A percentile compares a stretch with the other conserved stretches of the same genome.
phyloP scores from a whole-genome alignment of 2,329 filamentous ascomycete genomes.

The Pleochaeta shiraiana region DNA sequence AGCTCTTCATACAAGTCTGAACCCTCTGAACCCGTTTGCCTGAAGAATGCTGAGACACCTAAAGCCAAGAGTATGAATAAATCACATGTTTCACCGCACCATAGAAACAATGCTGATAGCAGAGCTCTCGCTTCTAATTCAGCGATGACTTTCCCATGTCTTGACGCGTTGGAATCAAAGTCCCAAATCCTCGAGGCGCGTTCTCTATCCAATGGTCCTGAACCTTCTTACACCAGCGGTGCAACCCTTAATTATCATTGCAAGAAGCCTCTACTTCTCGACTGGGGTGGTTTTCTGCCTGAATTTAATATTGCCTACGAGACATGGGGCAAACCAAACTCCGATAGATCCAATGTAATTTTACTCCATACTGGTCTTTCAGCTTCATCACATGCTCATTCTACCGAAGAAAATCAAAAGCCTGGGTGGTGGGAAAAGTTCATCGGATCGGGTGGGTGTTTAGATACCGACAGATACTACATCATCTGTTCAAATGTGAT shows the following conservation, averaged over 20 bases:
- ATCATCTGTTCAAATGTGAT: conserved; percentile 94
- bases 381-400: conserved; percentile 92
- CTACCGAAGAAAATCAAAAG: conserved; percentile 65
- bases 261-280: conserved; percentile 51
- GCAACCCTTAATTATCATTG: conserved; percentile 62
- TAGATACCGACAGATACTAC: conserved; percentile 84
- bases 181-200: conserved; percentile 49
- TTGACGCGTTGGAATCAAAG: conserved; percentile 61
- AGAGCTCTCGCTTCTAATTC: conserved; percentile 42
- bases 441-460: conserved; percentile 64
- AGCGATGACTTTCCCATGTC: conserved; percentile 72
- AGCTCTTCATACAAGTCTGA: too few species aligned
- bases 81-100: too few species aligned
- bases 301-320: conserved; percentile 87
- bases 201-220: conserved; percentile 56
- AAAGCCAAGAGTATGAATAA: too few species aligned
- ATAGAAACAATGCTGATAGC: background rate
- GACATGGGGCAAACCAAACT: conserved; percentile 68
- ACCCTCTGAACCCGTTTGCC: too few species aligned
- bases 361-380: conserved; percentile 85
- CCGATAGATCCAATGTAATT: conserved; percentile 68
- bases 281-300: conserved; percentile 86
- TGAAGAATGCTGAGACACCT: too few species aligned
- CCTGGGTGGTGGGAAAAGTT: conserved; percentile 99
- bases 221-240: conserved; percentile 85